Conservation (phyloP, 2,329 filamentous ascomycete species). For the Zasmidium citrigriseum region DNA sequence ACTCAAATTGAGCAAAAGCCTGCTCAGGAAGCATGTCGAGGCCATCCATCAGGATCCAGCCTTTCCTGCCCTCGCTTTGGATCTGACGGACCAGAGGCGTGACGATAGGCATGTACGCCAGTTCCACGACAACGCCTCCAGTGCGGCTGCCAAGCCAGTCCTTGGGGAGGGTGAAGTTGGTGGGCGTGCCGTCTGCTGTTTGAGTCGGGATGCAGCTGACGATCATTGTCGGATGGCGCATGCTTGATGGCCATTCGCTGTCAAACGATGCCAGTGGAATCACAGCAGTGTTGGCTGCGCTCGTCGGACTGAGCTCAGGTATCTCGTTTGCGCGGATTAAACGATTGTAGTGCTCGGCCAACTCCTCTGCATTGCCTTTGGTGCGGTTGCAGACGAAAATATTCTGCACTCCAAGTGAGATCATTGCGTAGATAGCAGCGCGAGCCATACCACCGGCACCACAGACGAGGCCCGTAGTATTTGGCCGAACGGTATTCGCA, state of each 20-base stretch:
- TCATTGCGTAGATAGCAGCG: slow-evolving; percentile 75
- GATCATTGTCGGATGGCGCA: slow-evolving; percentile 69
- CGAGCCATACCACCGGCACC: slow-evolving; percentile 74
- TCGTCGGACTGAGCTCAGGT: slow-evolving; percentile 20
- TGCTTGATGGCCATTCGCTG: slow-evolving; percentile 65
- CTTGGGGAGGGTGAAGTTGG: slow-evolving; percentile 68
- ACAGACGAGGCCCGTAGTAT: slow-evolving; percentile 55
- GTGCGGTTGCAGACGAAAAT: slow-evolving; percentile 77
- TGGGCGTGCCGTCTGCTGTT: slow-evolving; percentile 64
- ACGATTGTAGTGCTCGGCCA: slow-evolving; percentile 70
- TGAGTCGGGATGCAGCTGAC: slow-evolving; percentile 76
- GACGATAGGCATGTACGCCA: slow-evolving; percentile 70
- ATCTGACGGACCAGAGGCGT: slow-evolving; percentile 72
- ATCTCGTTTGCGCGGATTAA: slow-evolving; percentile 40
- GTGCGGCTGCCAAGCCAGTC: slow-evolving; percentile 72
- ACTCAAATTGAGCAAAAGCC: slow-evolving; percentile 78
- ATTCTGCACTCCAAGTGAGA: slow-evolving; percentile 74
- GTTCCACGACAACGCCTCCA: slow-evolving; percentile 68
- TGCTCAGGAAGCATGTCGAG: slow-evolving; percentile 76
- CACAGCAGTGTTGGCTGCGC: slow-evolving; percentile 40
- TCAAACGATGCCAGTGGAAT: slow-evolving; percentile 60
- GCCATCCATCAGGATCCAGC: slow-evolving; percentile 76
- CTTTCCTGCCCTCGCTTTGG: slow-evolving; percentile 57
- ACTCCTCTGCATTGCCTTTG: slow-evolving; percentile 62
- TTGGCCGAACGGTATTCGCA: slow-evolving; percentile 59